These are phyloP conservation scores for Ophiostoma novo-ulmi DNA, from an alignment of 2,329 filamentous ascomycete species.

Conservation along the genomic window DNA sequence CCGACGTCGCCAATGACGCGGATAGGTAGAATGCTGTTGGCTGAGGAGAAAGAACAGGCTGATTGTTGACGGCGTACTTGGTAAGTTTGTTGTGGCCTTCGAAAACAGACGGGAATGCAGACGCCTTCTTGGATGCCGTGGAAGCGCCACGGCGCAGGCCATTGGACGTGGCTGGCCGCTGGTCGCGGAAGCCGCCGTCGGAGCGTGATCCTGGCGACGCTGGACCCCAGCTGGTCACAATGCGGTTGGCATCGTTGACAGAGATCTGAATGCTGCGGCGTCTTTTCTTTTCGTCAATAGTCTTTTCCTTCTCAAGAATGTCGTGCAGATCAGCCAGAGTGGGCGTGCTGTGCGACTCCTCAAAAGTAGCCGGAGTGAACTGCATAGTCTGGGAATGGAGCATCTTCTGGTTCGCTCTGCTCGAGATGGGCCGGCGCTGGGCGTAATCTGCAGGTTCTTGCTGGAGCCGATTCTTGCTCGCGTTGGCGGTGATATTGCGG, in stretches of 20 bases:
- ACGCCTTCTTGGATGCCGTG: neutral
- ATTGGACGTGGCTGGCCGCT: neutral
- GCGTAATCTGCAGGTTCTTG: neutral
- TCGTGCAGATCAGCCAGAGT: neutral
- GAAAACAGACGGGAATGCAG: neutral
- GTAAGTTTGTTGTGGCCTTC: neutral
- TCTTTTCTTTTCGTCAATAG: neutral
- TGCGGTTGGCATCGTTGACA: constrained; percentile 4
- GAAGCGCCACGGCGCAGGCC: neutral
- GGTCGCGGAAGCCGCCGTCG: neutral
- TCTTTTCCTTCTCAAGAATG: neutral
- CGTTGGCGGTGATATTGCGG: constrained; percentile 47
- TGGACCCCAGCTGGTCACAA: neutral
- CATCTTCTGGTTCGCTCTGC: constrained; percentile 22
- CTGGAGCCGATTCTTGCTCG: neutral
- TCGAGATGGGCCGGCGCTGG: neutral
- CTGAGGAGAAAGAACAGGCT: constrained; percentile 22
- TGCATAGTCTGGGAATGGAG: neutral
- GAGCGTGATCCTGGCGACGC: neutral
- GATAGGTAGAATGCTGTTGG: constrained; percentile 26
- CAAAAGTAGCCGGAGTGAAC: neutral
- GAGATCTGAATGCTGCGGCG: neutral
- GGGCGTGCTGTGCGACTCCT: constrained; percentile 2
- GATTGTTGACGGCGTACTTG: constrained; percentile 17
- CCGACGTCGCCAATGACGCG: constrained; percentile 18